phyloP scores from a whole-genome alignment of 1,139 yeast species.

The Kurtzmaniella quercitrusa region DNA sequence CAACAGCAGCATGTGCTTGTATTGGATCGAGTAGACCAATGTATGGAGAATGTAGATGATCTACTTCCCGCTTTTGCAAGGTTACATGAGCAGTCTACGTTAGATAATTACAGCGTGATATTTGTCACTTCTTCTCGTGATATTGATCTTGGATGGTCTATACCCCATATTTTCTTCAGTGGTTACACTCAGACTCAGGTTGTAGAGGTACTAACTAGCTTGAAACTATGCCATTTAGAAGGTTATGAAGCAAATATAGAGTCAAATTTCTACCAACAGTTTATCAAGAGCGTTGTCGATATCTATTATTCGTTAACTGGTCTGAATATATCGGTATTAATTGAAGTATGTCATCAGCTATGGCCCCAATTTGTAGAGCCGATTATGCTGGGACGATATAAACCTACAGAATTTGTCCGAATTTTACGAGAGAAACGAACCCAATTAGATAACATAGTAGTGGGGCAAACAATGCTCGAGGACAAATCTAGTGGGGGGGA shows the following conservation, averaged over 20 bases:
- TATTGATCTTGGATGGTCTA: conserved; percentile 10
- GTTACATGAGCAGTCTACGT: conserved; percentile 37
- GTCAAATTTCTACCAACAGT: conserved; percentile 41
- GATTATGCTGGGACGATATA: conserved; percentile 25
- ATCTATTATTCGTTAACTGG: conserved; percentile 52
- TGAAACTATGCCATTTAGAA: conserved; percentile 24
- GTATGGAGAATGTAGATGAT: conserved; percentile 46
- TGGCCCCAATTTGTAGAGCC: conserved; percentile 54
- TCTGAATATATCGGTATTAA: conserved; percentile 41
- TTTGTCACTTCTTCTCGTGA: conserved; percentile 25
- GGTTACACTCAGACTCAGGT: conserved; percentile 43
- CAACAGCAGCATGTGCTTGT: conserved; percentile 48
- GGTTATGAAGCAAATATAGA: conserved; percentile 7
- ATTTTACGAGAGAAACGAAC: conserved; percentile 42
- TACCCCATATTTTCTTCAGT: conserved; percentile 49
- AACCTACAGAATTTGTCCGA: conserved; percentile 38
- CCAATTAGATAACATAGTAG: conserved; percentile 36
- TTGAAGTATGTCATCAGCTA: conserved; percentile 36
- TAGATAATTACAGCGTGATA: conserved; percentile 28
- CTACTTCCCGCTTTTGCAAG: conserved; percentile 45
- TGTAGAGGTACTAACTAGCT: conserved; percentile 27
- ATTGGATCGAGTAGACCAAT: conserved; percentile 55
- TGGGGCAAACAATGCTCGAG: conserved; percentile 12
- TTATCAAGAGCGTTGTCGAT: conserved; percentile 48
- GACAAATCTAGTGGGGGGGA: conserved; percentile 1